Evolutionary conservation across 148 eudicot genomes (phyloP).

Genomic region (Fagopyrum homotropicum): DNA sequence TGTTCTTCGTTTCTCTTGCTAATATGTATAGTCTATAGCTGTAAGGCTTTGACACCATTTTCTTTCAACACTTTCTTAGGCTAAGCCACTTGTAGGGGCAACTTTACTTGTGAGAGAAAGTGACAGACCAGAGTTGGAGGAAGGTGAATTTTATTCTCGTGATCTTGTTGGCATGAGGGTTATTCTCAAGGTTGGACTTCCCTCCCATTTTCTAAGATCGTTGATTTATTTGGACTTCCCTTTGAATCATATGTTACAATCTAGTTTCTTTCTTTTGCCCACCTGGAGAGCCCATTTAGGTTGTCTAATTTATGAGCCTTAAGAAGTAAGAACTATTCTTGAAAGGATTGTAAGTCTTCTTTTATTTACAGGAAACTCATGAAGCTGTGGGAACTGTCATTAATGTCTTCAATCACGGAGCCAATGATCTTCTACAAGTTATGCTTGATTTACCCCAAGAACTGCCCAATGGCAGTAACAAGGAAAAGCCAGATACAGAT

Average conservation of each 20-base stretch:
- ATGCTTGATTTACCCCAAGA: slow-evolving; percentile 44
- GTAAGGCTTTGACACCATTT: background rate
- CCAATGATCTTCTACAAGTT: slow-evolving; percentile 79
- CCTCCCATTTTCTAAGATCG: background rate
- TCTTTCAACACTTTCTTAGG: slow-evolving; percentile 35
- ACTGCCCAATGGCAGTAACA: slow-evolving; percentile 20
- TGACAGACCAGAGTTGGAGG: slow-evolving; percentile 81
- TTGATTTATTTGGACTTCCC: background rate
- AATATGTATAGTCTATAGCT: background rate
- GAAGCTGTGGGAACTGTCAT: slow-evolving; percentile 82
- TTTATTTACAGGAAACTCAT: slow-evolving; percentile 55
- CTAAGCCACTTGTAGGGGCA: slow-evolving; percentile 77
- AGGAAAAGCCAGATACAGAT: slow-evolving; percentile 20
- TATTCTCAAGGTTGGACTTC: slow-evolving; percentile 59
- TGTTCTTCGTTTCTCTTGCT: background rate
- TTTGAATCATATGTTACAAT: background rate
- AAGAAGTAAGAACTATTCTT: background rate
- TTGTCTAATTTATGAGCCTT: background rate
- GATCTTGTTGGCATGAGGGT: slow-evolving; percentile 94
- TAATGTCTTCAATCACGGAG: slow-evolving; percentile 67
- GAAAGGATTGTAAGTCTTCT: background rate
- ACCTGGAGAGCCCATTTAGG: background rate
- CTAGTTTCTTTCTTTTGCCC: background rate
- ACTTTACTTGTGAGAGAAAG: slow-evolving; percentile 57
- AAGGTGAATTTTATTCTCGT: slow-evolving; percentile 78